phyloP scores from a whole-genome alignment of 176 grass and related monocot species.

The Hsuehochloa calcarea region DNA sequence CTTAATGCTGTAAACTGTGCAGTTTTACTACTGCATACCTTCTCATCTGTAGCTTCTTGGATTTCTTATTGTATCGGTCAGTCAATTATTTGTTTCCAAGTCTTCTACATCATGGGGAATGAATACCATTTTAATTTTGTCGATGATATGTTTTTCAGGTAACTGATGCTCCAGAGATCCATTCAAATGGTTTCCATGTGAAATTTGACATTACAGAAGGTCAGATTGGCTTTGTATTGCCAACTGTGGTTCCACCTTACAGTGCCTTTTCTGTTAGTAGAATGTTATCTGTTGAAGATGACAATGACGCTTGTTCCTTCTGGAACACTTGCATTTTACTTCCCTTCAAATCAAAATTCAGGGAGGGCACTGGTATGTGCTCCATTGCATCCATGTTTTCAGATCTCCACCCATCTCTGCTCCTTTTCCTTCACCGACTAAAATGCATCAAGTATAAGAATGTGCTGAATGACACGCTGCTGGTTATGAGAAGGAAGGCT shows the following conservation, averaged over 20 bases:
- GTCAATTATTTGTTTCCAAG: neutral
- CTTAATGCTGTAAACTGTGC: neutral
- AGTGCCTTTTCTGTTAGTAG: constrained; percentile 40
- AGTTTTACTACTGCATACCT: constrained; percentile 8
- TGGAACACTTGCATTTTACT: constrained; percentile 93
- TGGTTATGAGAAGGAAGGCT: constrained; percentile 74
- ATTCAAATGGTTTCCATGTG: constrained; percentile 97
- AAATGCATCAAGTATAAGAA: constrained; percentile 88
- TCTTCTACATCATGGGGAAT: neutral
- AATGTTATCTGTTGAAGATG: constrained; percentile 61
- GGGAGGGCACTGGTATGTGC: constrained; percentile 46
- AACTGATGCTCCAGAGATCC: constrained; percentile 95
- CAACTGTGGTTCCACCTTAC: constrained; percentile 75
- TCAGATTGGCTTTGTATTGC: constrained; percentile 95
- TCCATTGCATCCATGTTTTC: constrained; percentile 93
- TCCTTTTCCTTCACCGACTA: constrained; percentile 83
- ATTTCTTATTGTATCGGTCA: neutral
- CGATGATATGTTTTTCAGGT: constrained; percentile 52
- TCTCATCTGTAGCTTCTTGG: neutral
- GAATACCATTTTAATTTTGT: constrained; percentile 14
- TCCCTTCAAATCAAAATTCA: constrained; percentile 78
- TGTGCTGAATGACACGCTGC: constrained; percentile 54
- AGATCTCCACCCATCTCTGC: constrained; percentile 94
- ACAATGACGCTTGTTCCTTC: constrained; percentile 13
- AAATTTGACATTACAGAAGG: constrained; percentile 96